These are phyloP conservation scores for Ampelomyces quisqualis DNA, from an alignment of 2,329 filamentous ascomycete genomes.

Conservation along the genomic window DNA sequence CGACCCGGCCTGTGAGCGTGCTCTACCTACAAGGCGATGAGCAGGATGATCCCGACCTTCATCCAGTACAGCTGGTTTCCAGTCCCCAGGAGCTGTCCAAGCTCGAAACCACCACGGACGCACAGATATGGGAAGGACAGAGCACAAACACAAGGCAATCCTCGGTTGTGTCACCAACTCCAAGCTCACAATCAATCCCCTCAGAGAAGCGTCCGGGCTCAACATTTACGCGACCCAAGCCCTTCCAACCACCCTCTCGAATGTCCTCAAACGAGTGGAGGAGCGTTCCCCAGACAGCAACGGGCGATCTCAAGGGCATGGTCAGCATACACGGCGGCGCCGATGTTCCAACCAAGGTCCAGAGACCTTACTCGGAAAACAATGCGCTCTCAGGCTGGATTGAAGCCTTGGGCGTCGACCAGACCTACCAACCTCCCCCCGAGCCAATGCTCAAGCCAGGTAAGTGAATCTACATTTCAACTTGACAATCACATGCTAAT, in stretches of 20 bases:
- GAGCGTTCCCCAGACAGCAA: slow-evolving; percentile 57
- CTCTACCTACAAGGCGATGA: slow-evolving; percentile 76
- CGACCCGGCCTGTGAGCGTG: slow-evolving; percentile 74
- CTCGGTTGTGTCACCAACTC: slow-evolving; percentile 54
- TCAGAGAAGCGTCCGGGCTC: slow-evolving; percentile 46
- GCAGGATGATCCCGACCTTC: slow-evolving; percentile 74
- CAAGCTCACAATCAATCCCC: slow-evolving; percentile 49
- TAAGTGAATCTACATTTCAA: too few relatives aligned
- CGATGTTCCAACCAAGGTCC: slow-evolving; percentile 58
- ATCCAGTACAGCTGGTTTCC: slow-evolving; percentile 72
- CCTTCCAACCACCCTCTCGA: slow-evolving; percentile 47
- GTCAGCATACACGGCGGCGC: slow-evolving; percentile 48
- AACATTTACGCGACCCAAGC: slow-evolving; percentile 48
- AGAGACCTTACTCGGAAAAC: slow-evolving; percentile 58
- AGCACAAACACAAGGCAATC: slow-evolving; percentile 59
- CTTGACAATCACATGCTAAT: slow-evolving; percentile 4
- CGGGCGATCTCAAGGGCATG: slow-evolving; percentile 52
- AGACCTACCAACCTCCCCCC: slow-evolving; percentile 74
- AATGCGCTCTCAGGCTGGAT: slow-evolving; percentile 79
- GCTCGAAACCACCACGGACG: slow-evolving; percentile 46
- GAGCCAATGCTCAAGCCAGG: slow-evolving; percentile 69
- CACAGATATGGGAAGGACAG: slow-evolving; percentile 51
- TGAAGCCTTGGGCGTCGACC: slow-evolving; percentile 87
- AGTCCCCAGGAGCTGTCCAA: slow-evolving; percentile 64
- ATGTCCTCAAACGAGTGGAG: slow-evolving; percentile 58